Conservation (phyloP, 2,329 filamentous ascomycete genomes). For the Microsporum ferrugineum region DNA sequence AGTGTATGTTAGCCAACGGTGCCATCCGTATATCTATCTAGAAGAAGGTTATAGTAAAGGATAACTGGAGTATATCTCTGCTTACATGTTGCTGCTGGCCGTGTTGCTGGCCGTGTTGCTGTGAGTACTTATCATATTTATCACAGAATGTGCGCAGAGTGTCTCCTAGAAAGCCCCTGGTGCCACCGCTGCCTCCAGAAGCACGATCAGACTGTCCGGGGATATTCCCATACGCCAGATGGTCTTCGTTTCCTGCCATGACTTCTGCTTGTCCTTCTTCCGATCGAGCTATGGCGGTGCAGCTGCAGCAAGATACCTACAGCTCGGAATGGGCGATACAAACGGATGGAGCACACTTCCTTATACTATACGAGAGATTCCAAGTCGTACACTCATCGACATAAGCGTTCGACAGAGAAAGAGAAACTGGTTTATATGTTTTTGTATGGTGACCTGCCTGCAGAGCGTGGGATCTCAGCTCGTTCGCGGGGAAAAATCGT, state of each 20-base stretch:
- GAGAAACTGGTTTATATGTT: not conserved
- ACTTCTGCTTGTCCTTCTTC: not conserved
- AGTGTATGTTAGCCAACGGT: conserved; percentile 9
- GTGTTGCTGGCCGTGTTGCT: conserved; percentile 12
- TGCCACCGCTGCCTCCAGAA: conserved; percentile 25
- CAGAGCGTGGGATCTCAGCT: not conserved
- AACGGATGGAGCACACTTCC: not conserved
- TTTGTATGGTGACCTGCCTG: not conserved
- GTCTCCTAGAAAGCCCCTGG: conserved; percentile 43
- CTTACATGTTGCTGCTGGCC: conserved; percentile 3
- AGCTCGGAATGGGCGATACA: not conserved
- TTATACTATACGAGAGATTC: not conserved
- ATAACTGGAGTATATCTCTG: not conserved
- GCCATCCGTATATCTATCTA: not conserved
- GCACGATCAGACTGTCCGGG: conserved; percentile 27
- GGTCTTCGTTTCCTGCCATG: conserved; percentile 38
- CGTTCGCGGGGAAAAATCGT: not conserved
- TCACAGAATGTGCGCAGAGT: conserved; percentile 39
- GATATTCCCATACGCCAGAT: conserved; percentile 46
- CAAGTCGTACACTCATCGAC: not conserved
- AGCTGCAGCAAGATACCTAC: not conserved
- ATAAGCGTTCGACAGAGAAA: not conserved
- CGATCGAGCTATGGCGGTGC: not conserved
- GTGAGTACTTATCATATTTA: conserved; percentile 31
- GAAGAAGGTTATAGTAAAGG: not conserved